A percentile compares a stretch with the other conserved stretches of the same genome.
phyloP scores from a whole-genome alignment of 1,139 yeast genomes.

The Zygoascus sp. region DNA sequence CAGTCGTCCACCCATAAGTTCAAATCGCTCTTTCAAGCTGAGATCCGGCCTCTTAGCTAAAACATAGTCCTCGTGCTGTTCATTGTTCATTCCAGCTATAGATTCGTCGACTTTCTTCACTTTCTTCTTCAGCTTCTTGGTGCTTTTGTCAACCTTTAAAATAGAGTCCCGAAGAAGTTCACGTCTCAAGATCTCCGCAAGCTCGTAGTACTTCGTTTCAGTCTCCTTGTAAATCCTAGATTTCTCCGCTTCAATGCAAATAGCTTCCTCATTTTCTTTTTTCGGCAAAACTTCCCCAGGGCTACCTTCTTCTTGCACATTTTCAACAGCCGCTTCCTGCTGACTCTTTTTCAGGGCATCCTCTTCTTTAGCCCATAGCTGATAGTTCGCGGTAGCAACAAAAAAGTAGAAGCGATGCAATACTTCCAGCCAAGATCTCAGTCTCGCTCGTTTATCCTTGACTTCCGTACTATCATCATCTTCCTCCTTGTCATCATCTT shows the following conservation, averaged over 20 bases:
- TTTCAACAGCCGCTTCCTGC: constrained; percentile 10
- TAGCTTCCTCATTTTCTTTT: constrained; percentile 20
- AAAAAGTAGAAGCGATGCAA: constrained; percentile 75
- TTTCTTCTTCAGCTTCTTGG: constrained; percentile 20
- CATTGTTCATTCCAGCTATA: not conserved
- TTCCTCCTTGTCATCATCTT: constrained; percentile 20
- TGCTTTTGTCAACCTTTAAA: constrained; percentile 30
- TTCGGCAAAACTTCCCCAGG: too few species aligned
- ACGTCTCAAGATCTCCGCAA: constrained; percentile 61
- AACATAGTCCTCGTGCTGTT: not conserved
- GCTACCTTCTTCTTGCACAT: constrained; percentile 15
- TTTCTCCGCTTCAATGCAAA: too few species aligned
- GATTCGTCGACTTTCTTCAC: constrained; percentile 10
- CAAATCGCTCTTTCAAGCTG: constrained; percentile 22
- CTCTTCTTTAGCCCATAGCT: constrained; percentile 33
- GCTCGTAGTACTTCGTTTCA: constrained; percentile 50
- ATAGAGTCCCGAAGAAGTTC: constrained; percentile 48
- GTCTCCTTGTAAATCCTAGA: constrained; percentile 35
- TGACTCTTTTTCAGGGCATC: constrained; percentile 17
- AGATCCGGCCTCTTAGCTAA: constrained; percentile 19
- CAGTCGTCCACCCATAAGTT: constrained; percentile 35
- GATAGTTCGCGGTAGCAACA: constrained; percentile 76
- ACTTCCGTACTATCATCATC: constrained; percentile 28
- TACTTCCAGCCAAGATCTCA: constrained; percentile 48
- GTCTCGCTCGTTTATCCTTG: constrained; percentile 25